Percentiles rank a stretch among this genome's conserved stretches.
Evolutionary conservation across 495 filamentous ascomycete species (phyloP).

Genomic region (Platismatia glauca): DNA sequence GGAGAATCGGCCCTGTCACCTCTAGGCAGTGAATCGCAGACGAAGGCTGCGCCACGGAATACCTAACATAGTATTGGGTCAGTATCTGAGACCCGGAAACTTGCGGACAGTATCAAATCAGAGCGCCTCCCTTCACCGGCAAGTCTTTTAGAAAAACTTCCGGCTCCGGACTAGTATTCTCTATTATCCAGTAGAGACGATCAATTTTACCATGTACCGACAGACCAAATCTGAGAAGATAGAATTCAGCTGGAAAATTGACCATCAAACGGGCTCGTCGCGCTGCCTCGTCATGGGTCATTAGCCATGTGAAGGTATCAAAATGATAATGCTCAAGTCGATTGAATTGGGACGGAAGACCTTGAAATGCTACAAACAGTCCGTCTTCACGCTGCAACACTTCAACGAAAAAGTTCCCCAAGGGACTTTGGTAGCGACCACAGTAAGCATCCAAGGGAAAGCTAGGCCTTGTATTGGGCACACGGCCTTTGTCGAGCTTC

Average conservation of each 20-base stretch:
- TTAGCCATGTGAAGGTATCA: slow-evolving; percentile 10
- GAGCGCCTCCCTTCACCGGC: background rate
- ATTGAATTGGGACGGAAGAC: background rate
- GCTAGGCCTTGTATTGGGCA: slow-evolving; percentile 5
- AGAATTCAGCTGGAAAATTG: background rate
- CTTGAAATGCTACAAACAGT: background rate
- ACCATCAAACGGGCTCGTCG: background rate
- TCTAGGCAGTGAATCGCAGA: background rate
- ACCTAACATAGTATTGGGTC: background rate
- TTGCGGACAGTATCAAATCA: background rate
- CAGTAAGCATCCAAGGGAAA: background rate
- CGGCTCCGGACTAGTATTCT: background rate
- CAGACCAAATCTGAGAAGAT: slow-evolving; percentile 5
- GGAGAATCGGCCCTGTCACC: background rate
- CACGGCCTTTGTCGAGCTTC: background rate
- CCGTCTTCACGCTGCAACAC: background rate
- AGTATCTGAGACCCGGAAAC: background rate
- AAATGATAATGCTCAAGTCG: background rate
- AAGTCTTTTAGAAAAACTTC: slow-evolving; percentile 3
- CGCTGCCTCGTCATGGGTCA: slow-evolving; percentile 10
- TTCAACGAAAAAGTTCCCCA: slow-evolving; percentile 1
- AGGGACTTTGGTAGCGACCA: background rate
- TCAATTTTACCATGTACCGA: background rate
- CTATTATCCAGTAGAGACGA: slow-evolving; percentile 6
- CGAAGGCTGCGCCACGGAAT: background rate